Evolutionary conservation across 1,139 yeast species (phyloP), one percentile per base, ranked within the genome.

Genomic region (Protomyces macrosporus): DNA sequence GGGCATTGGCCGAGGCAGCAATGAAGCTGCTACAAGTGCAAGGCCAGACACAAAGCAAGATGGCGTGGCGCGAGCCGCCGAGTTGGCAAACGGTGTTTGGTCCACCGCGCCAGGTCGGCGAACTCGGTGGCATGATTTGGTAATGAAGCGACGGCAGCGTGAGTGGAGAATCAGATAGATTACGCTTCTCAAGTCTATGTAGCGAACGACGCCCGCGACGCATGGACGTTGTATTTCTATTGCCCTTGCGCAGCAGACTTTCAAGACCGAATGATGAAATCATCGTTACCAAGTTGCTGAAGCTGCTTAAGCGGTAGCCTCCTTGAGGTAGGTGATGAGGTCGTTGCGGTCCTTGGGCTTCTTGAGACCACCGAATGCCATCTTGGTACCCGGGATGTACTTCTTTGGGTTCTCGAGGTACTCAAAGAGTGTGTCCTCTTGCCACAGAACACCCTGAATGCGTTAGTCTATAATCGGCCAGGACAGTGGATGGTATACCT

Each of bases 291-390:
- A 36, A 12, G 2, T 9, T 36, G 39, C 39, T 36, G 9, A 3
- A 2, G 32, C 16, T 42, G 48, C 30, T 58, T 58, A 58, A 42
- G 62, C 62, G 34, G 62, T 58, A 23, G 62, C 62, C 56, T 58
- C 62, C 62, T 51, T 52, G 56, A 58, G 62, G 56, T 58, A 93
- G 73, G 98, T 84, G 75, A 93, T 81, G 79, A 93, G 83, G 78
- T 93, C 98, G 81, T 90, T 88, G 86, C 98, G 90, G 84, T 93
- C 98, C 88, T 90, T 93, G 71, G 91, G 86, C 86, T 93, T 93
- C 93, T 93, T 93, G 80, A 93, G 86, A 82, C 98, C 98, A 82
- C 97, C 98, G 75, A 93, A 93, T 71, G 98, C 98, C 98, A 93
- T 93, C 87, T 93, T 93, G 82, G 98, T 93, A 80, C 98, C 98